phyloP scores from a whole-genome alignment of 371 early-diverging fungal species.

The Rhizopus arrhizus region DNA sequence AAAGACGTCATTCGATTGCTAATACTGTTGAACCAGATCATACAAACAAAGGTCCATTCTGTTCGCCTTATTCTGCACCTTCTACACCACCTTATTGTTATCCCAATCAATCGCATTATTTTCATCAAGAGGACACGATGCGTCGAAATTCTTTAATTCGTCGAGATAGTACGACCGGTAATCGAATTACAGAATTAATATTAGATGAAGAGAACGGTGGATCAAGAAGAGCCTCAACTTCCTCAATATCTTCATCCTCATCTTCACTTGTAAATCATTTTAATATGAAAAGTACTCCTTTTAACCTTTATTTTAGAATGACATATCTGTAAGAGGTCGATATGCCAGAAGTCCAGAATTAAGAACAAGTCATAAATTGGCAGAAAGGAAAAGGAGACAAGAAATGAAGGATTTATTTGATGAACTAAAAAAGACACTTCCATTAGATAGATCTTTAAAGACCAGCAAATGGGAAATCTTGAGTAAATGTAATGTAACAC shows the following conservation, averaged over 20 bases:
- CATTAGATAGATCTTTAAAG: constrained; percentile 66
- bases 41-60: neutral
- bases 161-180: neutral
- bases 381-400: constrained; percentile 74
- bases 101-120: neutral
- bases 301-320: neutral
- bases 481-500: constrained; percentile 58
- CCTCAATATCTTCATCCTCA: constrained; percentile 3
- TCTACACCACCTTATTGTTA: neutral
- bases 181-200: constrained; percentile 1
- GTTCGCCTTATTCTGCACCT: constrained; percentile 4
- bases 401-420: constrained; percentile 85
- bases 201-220: neutral
- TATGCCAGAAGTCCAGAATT: constrained; percentile 66
- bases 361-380: constrained; percentile 71
- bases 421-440: constrained; percentile 66
- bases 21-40: neutral
- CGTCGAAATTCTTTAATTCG: constrained; percentile 3
- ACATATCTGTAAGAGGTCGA: constrained; percentile 22
- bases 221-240: neutral
- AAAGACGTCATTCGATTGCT: constrained; percentile 5
- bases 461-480: constrained; percentile 82
- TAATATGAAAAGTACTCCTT: neutral
- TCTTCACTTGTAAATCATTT: neutral
- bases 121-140: neutral